Conservation (phyloP, 495 filamentous ascomycete genomes). For the Parathielavia appendiculata region DNA sequence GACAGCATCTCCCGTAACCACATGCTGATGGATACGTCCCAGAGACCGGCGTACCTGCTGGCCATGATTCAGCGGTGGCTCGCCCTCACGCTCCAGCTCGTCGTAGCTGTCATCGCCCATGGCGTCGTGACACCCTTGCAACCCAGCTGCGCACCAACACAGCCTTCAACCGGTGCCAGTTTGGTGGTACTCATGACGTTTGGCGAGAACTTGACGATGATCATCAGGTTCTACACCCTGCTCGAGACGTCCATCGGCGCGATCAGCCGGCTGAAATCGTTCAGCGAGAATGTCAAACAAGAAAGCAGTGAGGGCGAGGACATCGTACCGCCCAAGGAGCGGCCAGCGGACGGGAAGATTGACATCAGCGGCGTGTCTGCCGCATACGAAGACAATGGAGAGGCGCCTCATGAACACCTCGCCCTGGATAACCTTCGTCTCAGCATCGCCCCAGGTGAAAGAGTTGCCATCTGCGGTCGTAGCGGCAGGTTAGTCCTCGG, state of each 20-base stretch:
- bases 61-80: conserved; percentile 53
- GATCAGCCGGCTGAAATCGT: conserved; percentile 41
- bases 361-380: conserved; percentile 25
- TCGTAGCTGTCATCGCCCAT: conserved; percentile 41
- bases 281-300: conserved; percentile 28
- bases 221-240: conserved; percentile 35
- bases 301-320: conserved; percentile 24
- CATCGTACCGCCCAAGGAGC: conserved; percentile 21
- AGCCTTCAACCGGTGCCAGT: conserved; percentile 31
- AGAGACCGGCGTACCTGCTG: conserved; percentile 48
- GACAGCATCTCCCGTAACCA: conserved; percentile 45
- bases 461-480: conserved; percentile 27
- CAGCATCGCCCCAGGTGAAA: conserved; percentile 21
- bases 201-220: conserved; percentile 18
- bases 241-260: conserved; percentile 52
- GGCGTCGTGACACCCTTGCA: conserved; percentile 32
- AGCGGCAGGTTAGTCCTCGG: conserved; percentile 20
- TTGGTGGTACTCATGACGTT: conserved; percentile 29
- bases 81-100: conserved; percentile 41
- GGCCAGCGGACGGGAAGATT: conserved; percentile 25
- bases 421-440: conserved; percentile 23
- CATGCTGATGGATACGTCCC: conserved; percentile 49
- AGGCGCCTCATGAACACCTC: conserved; percentile 9
- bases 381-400: conserved; percentile 13
- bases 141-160: conserved; percentile 23